Base-by-base conservation (phyloP, 176 grass and related monocot species). In the Themeda triandra region DNA sequence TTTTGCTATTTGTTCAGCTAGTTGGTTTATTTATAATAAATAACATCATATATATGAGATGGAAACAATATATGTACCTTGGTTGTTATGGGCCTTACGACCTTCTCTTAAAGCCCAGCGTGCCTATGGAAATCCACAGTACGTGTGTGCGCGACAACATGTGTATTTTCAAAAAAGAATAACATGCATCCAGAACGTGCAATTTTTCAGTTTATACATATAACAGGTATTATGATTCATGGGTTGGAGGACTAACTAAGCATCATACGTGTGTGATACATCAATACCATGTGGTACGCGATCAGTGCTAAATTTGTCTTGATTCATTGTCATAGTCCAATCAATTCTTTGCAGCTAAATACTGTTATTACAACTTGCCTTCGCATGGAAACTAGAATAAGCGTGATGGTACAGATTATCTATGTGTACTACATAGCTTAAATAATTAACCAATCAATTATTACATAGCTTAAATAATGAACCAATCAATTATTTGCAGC, bases 391-490 rank as follows among this genome's bases (percentile, higher is more conserved):
- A 73, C 24, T 74, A 41, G 67, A 86, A 66, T 64, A 41, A 56
- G 31, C 3, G 13, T 37, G 44, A 53, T 69, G 78, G 45, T 27
- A 80, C 64, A 81, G 19, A 69, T 68, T 30, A 80, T 80, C 42
- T 65, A 25, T 62, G 42, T 63, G 17, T 49, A 41, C 40, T 49
- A 41, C 40, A 10, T 63, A 53, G 24, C 58, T 88, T 39, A 32
- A 78, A 63, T 71, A 78, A 71, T 71, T 51, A 39, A 42, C 54
- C 31, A 37, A 37, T 35, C 33, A 35, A 35, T 35, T 35, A 35
- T 35, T 35, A n/a, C n/a, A 54, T 40, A 51, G n/a, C 56, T 88
- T 39, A 32, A 78, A 63, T 71, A 78, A 71, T 71, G 65, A 39
- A 42, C 54, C 31, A 37, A 41, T 39, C 37, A 39, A 39, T 39